Base-by-base conservation (phyloP, 2,329 filamentous ascomycete species). In the Fusarium buxicola region DNA sequence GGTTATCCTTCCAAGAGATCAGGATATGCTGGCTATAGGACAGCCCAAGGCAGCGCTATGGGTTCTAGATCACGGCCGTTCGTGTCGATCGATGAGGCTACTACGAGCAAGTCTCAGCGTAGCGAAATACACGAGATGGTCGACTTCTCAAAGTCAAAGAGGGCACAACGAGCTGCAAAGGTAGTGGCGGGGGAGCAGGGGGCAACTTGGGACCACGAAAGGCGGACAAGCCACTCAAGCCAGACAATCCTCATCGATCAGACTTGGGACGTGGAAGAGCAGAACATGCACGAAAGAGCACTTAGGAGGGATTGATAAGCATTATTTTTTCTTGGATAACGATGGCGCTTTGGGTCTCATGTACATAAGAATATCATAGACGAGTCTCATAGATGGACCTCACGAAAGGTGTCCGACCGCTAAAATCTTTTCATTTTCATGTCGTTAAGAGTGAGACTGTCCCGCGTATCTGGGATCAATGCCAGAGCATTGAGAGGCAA, bases 191-290 rank as follows among this genome's bases (percentile, higher is more conserved):
- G 35, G 8, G 60, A 49, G 4, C 47, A 47, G 2, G 61, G 53
- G 3, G 39, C 43, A 3, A 52, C 27, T 35, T 64, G 62, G 62
- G 62, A 65, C 41, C 52, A 36, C 1, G 61, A 65, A 21, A 69
- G 67, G 44, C 66, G 57, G 13, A 69, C 58, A 13, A 70, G 68
- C 27, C 64, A 71, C 25, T 67, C 69, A 8, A 73, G 70, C 28
- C 71, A 73, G 21, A 73, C 65, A 35, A 72, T 73, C 40, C 54
- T 73, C 10, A 71, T 73, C 30, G 65, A 73, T 7, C 69, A 70
- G 51, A 69, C 69, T 15, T 73, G 70, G 71, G 60, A 70, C 12
- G 68, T 73, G 5, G 70, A 73, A n/a, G 43, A 70, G 21, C 58
- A 73, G 55, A 66, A 44, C 13, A 55, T 61, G 47, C 47, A 57